Base-by-base conservation (phyloP, 2,329 filamentous ascomycete genomes). In the Sporothrix euskadiensis region DNA sequence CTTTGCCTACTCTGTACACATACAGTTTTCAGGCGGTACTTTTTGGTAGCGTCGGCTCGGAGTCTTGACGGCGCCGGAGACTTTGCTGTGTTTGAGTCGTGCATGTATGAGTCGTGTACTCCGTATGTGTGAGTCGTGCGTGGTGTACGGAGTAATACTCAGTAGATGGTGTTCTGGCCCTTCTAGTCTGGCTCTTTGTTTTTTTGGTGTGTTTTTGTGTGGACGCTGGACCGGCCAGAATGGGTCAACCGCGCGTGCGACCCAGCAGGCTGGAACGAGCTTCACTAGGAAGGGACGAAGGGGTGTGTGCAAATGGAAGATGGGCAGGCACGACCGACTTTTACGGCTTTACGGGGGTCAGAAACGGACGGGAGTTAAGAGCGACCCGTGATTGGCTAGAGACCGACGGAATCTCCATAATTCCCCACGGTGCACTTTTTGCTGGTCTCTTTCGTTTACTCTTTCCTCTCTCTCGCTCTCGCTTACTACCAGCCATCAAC, bases 21-120 rank as follows among this genome's bases (percentile, higher is more conserved):
- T 7, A 26, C 22, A 22, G 19, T 54, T 56, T 49, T 30, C 26
- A 14, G 22, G n/a, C 52, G 8, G 10, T 56, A 49, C 26, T 56
- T 56, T 22, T 14, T 12, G 44, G 26, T 68, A 68, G 63, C 41
- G 44, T 69, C 66, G 66, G 66, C 47, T 69, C 66, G 47, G 66
- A 56, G 47, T 56, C 56, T 41, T 69, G 16, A 7, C 16, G 44
- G 16, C 19, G 47, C 49, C 66, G 66, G 66, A 49, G 44, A 52
- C 63, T 68, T 52, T 68, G 8, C 26, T 26, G 44, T 49, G 44
- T 47, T 1, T 14, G 41, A 47, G 41, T 47, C 41, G 41, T 14
- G 41, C 19, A 12, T 44, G 41, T 44, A 35, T 35, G 2, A 35
- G 35, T 35, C 35, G 35, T 35, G 35, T 35, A n/a, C n/a, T n/a